phyloP scores from a whole-genome alignment of 805 yeast species.

The Clavispora fructus region DNA sequence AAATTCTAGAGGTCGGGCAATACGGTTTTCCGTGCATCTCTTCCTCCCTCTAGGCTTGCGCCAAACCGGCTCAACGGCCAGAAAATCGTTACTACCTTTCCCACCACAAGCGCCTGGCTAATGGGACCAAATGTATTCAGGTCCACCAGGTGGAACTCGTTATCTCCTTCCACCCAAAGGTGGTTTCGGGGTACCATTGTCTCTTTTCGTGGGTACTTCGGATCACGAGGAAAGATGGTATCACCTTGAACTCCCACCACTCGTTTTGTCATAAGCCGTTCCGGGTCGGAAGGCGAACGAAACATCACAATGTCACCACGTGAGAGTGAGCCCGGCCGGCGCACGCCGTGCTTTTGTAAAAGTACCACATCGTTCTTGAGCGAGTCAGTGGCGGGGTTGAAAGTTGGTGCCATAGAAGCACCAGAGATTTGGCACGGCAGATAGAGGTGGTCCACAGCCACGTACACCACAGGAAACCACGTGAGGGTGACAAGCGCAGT shows the following conservation, averaged over 20 bases:
- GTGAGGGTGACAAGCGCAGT: conserved; percentile 28
- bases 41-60: conserved; percentile 15
- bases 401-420: conserved; percentile 81
- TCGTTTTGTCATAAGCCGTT: conserved; percentile 70
- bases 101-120: conserved; percentile 72
- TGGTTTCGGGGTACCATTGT: conserved; percentile 73
- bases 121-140: conserved; percentile 87
- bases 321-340: conserved; percentile 40
- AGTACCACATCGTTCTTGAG: conserved; percentile 56
- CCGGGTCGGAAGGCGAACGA: conserved; percentile 78
- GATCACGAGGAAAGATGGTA: conserved; percentile 48
- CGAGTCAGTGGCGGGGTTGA: conserved; percentile 59
- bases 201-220: conserved; percentile 58
- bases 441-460: conserved; percentile 63
- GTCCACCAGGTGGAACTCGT: conserved; percentile 70
- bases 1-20: not conserved
- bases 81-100: conserved; percentile 62
- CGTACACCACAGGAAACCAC: conserved; percentile 79
- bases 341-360: conserved; percentile 59
- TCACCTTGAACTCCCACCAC: conserved; percentile 76
- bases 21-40: conserved; percentile 4
- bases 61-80: conserved; percentile 54
- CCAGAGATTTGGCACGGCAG: conserved; percentile 77
- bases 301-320: conserved; percentile 72
- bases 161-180: conserved; percentile 95